phyloP scores from a whole-genome alignment of 2,329 filamentous ascomycete genomes.

The Aspergillus aculeatinus region DNA sequence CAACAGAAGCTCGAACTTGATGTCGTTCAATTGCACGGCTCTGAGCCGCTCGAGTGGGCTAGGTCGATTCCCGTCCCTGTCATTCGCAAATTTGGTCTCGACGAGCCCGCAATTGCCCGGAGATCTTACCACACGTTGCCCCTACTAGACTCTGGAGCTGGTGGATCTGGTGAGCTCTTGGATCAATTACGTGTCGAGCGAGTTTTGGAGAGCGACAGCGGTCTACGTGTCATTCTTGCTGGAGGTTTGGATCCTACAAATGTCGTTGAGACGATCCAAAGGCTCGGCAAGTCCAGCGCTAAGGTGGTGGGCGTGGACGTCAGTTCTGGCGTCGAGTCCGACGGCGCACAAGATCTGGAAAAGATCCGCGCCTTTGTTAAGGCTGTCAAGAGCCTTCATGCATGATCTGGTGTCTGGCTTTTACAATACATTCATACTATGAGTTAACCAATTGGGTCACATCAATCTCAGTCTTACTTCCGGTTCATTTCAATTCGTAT shows the following conservation, averaged over 20 bases:
- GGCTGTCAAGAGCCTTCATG: conserved; percentile 61
- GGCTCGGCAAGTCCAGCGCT: conserved; percentile 59
- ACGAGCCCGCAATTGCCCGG: conserved; percentile 66
- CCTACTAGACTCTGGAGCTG: conserved; percentile 81
- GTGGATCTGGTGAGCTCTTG: conserved; percentile 75
- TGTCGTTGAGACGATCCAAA: conserved; percentile 64
- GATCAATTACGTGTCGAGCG: conserved; percentile 68
- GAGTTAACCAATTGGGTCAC: neutral
- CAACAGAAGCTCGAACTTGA: conserved; percentile 77
- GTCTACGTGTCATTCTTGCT: conserved; percentile 76
- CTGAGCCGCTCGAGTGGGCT: conserved; percentile 91
- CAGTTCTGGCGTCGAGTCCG: conserved; percentile 86
- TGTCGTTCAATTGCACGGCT: conserved; percentile 87
- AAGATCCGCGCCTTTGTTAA: conserved; percentile 81
- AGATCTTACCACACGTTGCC: conserved; percentile 82
- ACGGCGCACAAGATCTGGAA: conserved; percentile 74
- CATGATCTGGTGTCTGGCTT: conserved; percentile 19
- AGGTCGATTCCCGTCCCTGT: conserved; percentile 87
- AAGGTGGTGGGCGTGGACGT: conserved; percentile 84
- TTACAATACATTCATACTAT: neutral
- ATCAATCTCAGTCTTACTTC: neutral
- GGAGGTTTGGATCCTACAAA: conserved; percentile 82
- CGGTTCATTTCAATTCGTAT: neutral
- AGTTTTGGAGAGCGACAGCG: conserved; percentile 64
- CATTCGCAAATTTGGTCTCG: conserved; percentile 78